These are phyloP conservation scores for Aspergillus fischeri DNA, from an alignment of 2,329 filamentous ascomycete species.

Conservation along the genomic window DNA sequence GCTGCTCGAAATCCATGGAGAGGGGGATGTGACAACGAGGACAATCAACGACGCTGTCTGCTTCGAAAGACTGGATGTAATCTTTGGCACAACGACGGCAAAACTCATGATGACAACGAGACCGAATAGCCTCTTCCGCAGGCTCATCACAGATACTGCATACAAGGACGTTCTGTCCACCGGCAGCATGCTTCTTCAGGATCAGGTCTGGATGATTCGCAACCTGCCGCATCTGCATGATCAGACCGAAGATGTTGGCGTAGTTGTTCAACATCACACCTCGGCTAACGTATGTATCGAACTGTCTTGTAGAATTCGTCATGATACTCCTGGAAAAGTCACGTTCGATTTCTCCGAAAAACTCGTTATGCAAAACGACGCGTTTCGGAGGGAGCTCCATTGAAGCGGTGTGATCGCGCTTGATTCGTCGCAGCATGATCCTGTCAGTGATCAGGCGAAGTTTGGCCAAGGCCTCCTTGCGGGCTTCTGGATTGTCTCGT, in stretches of 20 bases:
- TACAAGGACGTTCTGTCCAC: slow-evolving; percentile 83
- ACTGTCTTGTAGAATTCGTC: slow-evolving; percentile 81
- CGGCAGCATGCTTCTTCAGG: slow-evolving; percentile 78
- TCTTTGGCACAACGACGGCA: slow-evolving; percentile 76
- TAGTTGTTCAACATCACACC: slow-evolving; percentile 96
- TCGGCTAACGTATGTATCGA: slow-evolving; percentile 91
- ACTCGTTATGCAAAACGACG: slow-evolving; percentile 85
- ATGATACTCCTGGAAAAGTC: slow-evolving; percentile 96
- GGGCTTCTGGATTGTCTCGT: slow-evolving; percentile 48
- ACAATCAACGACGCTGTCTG: slow-evolving; percentile 58
- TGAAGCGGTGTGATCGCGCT: slow-evolving; percentile 85
- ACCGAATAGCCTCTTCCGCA: slow-evolving; percentile 89
- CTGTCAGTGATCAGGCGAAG: slow-evolving; percentile 83
- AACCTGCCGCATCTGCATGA: slow-evolving; percentile 99
- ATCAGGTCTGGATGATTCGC: slow-evolving; percentile 95
- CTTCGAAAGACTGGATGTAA: slow-evolving; percentile 74
- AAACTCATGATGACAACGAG: slow-evolving; percentile 89
- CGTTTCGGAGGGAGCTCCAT: slow-evolving; percentile 98
- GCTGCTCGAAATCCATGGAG: slow-evolving; percentile 88
- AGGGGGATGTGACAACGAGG: slow-evolving; percentile 88
- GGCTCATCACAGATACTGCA: slow-evolving; percentile 96
- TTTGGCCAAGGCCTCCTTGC: slow-evolving; percentile 70
- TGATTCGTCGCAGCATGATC: slow-evolving; percentile 93
- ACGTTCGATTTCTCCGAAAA: slow-evolving; percentile 93
- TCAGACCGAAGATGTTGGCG: slow-evolving; percentile 96